Base-by-base conservation (phyloP, 805 yeast species). In the Komagataella pseudopastoris region DNA sequence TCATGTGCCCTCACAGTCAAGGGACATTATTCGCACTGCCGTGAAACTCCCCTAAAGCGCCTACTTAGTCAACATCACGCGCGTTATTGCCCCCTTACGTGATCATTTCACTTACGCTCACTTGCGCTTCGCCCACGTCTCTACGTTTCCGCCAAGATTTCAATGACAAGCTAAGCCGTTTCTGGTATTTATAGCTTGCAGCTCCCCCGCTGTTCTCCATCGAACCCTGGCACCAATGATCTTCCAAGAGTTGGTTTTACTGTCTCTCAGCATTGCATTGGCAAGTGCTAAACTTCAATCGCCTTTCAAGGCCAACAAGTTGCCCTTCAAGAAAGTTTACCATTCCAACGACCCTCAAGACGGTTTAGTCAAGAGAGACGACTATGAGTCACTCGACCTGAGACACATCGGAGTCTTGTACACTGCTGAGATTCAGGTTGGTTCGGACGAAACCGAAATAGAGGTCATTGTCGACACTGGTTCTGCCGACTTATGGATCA, bases 381-480 rank as follows among this genome's bases (percentile, higher is more conserved):
- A 45, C 24, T 22, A 22, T 12, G 47, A 20, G 23, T 22, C 22
- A 16, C 30, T 45, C 12, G 24, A 18, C 7, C 24, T 45, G 23
- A 16, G 22, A 22, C 22, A 45, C 47, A 23, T 22, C 23, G 30
- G 24, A 18, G 24, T n/a, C 14, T 75, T 72, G 59, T 72, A 72
- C 59, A 71, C 64, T 54, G 65, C 76, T 20, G 75, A 71, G 53
- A 65, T 72, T 54, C 62, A 60, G 50, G 48, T 72, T 51, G 77
- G 77, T 49, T 68, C 74, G 24, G 76, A 76, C 1, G 69, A 64
- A 18, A 76, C 72, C 58, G 52, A 64, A 3, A 70, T 72, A 57
- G 71, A 71, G 63, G 76, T 72, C 39, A 66, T 71, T 50, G 69
- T 72, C 60, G 77, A 72, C 56, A 72, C 77, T 24, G 77, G 77